These are phyloP conservation scores for Gaillardinia entomophila DNA, from an alignment of 805 yeast species.

Conservation along the genomic window DNA sequence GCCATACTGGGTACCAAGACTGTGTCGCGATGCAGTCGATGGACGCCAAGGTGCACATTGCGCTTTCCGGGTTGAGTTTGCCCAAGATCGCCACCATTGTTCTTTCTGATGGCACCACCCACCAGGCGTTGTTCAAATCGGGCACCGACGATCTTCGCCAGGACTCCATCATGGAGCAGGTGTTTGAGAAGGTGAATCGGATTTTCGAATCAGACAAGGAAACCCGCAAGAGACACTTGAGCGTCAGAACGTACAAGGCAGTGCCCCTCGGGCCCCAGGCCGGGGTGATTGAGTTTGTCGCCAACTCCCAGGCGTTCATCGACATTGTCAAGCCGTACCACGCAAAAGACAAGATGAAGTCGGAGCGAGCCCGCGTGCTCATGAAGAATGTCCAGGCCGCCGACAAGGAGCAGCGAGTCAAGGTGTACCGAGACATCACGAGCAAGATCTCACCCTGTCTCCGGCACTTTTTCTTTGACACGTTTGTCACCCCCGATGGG, in stretches of 20 bases:
- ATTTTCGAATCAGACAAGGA: constrained; percentile 52
- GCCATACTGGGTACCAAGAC: constrained; percentile 36
- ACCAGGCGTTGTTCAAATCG: constrained; percentile 67
- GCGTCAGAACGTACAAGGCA: constrained; percentile 80
- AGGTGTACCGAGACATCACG: constrained; percentile 43
- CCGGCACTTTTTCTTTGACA: constrained; percentile 62
- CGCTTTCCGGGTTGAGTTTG: constrained; percentile 76
- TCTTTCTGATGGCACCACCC: constrained; percentile 53
- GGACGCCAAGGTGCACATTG: constrained; percentile 46
- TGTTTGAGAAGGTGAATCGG: constrained; percentile 77
- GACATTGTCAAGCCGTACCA: constrained; percentile 69
- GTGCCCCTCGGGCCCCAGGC: constrained; percentile 83
- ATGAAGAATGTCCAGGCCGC: constrained; percentile 57
- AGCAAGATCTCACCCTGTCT: constrained; percentile 59
- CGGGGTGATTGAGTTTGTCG: constrained; percentile 88
- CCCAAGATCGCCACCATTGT: constrained; percentile 70
- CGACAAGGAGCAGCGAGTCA: constrained; percentile 37
- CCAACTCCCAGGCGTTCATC: constrained; percentile 63
- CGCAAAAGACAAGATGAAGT: constrained; percentile 38
- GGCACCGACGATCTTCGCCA: constrained; percentile 91
- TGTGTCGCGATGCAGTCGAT: constrained; percentile 46
- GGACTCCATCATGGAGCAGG: constrained; percentile 97
- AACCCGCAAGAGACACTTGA: constrained; percentile 51
- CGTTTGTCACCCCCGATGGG: constrained; percentile 56
- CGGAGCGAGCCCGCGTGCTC: constrained; percentile 53